Percentiles rank a stretch among this genome's conserved stretches.
Evolutionary conservation across 768 basidiomycete species (phyloP).

Genomic region (Tricholoma matsutake): DNA sequence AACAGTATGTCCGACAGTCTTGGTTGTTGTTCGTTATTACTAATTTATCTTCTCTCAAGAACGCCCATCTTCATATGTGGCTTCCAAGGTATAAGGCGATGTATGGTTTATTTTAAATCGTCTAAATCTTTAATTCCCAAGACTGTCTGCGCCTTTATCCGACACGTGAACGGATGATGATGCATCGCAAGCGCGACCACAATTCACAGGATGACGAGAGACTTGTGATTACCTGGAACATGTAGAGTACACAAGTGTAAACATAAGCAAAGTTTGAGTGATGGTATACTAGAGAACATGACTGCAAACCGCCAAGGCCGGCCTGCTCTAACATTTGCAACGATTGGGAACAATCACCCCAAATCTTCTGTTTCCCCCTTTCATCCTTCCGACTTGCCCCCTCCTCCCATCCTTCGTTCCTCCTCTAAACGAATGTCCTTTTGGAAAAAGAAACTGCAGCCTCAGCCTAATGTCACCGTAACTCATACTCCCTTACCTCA

Average conservation of each 20-base stretch:
- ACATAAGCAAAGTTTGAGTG: neutral
- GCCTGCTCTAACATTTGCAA: conserved; percentile 6
- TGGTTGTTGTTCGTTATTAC: neutral
- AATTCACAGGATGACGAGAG: conserved; percentile 48
- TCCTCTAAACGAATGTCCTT: conserved; percentile 82
- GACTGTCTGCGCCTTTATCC: conserved; percentile 75
- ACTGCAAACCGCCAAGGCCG: too few species aligned
- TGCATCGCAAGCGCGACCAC: conserved; percentile 75
- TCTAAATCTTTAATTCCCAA: too few species aligned
- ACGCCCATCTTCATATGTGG: conserved; percentile 83
- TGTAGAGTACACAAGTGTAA: neutral
- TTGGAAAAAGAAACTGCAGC: conserved; percentile 77
- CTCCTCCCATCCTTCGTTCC: conserved; percentile 50
- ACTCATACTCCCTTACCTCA: conserved; percentile 59
- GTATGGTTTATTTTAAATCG: too few species aligned
- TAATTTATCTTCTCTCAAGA: conserved; percentile 31
- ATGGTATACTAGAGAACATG: too few species aligned
- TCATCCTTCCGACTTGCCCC: conserved; percentile 2
- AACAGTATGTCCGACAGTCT: conserved; percentile 54
- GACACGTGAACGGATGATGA: conserved; percentile 62
- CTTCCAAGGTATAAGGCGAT: too few species aligned
- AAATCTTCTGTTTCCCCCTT: conserved; percentile 9
- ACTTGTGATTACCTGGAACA: conserved; percentile 72
- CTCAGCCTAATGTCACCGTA: conserved; percentile 49
- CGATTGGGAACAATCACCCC: conserved; percentile 23